A percentile compares a stretch with the other conserved stretches of the same genome.
Conservation (phyloP, 208 protist genomes). For the Trypanosoma rangeli region DNA sequence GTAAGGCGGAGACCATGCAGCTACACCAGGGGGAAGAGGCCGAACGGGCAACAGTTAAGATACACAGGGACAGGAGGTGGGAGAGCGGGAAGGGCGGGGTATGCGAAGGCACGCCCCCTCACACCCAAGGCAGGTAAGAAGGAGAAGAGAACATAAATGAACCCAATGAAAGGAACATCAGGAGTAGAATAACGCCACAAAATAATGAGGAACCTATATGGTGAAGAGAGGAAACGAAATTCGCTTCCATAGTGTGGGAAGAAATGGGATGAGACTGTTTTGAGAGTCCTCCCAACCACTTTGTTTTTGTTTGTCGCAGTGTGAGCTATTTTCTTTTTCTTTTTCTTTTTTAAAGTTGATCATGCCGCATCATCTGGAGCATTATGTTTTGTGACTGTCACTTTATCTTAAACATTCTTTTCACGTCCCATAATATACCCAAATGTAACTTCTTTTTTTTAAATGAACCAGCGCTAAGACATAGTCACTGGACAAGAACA, state of each 20-base stretch:
- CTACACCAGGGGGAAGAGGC: background rate
- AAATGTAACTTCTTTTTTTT: background rate
- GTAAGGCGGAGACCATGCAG: constrained; percentile 43
- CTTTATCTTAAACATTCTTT: background rate
- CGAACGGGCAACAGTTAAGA: background rate
- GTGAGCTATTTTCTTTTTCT: constrained; percentile 8
- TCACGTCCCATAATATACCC: background rate
- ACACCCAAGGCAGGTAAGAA: background rate
- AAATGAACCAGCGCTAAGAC: background rate
- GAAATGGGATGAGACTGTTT: background rate
- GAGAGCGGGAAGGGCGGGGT: too few relatives aligned
- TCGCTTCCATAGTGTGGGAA: background rate
- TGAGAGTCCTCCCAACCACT: background rate
- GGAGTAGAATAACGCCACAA: constrained; percentile 3
- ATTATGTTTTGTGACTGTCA: background rate
- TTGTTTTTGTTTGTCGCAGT: background rate
- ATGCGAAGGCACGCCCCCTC: background rate
- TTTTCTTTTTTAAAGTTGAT: constrained; percentile 1
- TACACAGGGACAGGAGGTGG: background rate
- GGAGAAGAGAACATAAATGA: background rate
- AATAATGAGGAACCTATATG: constrained; percentile 11
- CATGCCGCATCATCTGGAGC: background rate
- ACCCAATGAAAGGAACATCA: background rate
- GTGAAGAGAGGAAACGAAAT: background rate
- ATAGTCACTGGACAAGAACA: constrained; percentile 8